Evolutionary conservation across 345 rosid genomes (phyloP), one percentile per base, ranked within the genome.

Genomic region (Euphorbia tirucalli): DNA sequence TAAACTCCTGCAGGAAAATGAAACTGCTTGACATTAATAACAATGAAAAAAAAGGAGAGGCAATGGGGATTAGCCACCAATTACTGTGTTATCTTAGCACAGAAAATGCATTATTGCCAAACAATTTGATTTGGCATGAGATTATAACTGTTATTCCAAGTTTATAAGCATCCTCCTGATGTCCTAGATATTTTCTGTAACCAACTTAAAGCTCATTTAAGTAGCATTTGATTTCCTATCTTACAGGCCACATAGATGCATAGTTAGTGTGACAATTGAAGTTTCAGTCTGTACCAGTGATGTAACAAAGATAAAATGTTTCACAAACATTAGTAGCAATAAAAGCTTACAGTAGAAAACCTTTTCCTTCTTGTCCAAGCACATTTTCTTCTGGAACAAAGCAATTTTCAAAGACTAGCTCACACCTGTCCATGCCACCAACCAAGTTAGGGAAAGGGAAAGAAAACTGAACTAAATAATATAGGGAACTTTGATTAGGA

Each of bases 321-420:
- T 65, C 43, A 63, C 57, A 55, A 49, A 72, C 7, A 15, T 70
- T 0, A 27, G 11, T 58, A 28, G 25, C 14, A 72, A 10, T 1
- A 72, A 48, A 75, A 74, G 78, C 69, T 74, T 57, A 61, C 21
- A 77, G 75, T 22, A 49, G n/a, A 64, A 66, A 72, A 94, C 97
- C 96, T 94, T 92, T 92, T 81, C 98, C 97, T 86, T 87, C 95
- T 74, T 85, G 68, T 55, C 85, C 97, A 50, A 94, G 96, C 77
- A 94, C 86, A 78, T 92, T 94, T 84, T 90, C 96, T 61, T 88
- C 86, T 11, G 93, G 96, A 56, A 92, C 93, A 71, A 90, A 89
- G 80, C 97, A 90, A 71, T 92, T 88, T 78, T 94, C 93, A 71
- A 94, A 94, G 69, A 90, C 93, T 80, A 92, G 97, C 87, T 94